phyloP scores from a whole-genome alignment of 2,329 filamentous ascomycete species.

The Lecanicillium sp. region DNA sequence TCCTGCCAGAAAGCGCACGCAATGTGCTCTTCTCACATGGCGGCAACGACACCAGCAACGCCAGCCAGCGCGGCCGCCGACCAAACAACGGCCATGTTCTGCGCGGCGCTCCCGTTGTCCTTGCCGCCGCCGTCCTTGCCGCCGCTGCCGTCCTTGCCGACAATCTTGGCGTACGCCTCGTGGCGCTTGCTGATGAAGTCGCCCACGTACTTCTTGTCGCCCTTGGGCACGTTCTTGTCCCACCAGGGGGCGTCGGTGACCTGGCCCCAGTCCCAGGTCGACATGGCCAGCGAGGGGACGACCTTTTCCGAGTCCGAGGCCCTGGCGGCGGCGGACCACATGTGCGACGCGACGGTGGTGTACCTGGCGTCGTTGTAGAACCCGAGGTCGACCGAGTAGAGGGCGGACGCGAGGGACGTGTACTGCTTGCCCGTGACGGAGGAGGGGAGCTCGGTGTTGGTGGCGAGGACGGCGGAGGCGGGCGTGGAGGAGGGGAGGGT shows the following conservation, averaged over 20 bases:
- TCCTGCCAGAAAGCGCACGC: too few relatives aligned
- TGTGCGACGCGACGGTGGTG: constrained; percentile 15
- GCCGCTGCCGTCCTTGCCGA: not conserved
- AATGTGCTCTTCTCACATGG: not conserved
- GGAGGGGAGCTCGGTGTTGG: not conserved
- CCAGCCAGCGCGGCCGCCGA: not conserved
- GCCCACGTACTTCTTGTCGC: not conserved
- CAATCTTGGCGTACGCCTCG: not conserved
- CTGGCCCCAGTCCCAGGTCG: not conserved
- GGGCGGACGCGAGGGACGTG: constrained; percentile 9
- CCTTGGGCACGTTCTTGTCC: not conserved
- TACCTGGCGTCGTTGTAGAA: constrained; percentile 11
- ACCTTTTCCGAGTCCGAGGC: constrained; percentile 15
- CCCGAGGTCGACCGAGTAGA: constrained; percentile 14
- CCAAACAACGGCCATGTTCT: not conserved
- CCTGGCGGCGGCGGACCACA: constrained; percentile 16
- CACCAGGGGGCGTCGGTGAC: not conserved
- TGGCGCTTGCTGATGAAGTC: not conserved
- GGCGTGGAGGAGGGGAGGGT: not conserved
- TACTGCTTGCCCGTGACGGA: not conserved
- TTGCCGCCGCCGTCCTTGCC: not conserved
- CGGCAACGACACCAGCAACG: not conserved
- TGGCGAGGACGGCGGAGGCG: constrained; percentile 4
- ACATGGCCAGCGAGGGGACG: constrained; percentile 13
- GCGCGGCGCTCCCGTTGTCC: not conserved